A percentile compares a stretch with the other conserved stretches of the same genome.
Evolutionary conservation across 2,329 filamentous ascomycete species (phyloP).

Genomic region (Aaosphaeria pasadenensis): DNA sequence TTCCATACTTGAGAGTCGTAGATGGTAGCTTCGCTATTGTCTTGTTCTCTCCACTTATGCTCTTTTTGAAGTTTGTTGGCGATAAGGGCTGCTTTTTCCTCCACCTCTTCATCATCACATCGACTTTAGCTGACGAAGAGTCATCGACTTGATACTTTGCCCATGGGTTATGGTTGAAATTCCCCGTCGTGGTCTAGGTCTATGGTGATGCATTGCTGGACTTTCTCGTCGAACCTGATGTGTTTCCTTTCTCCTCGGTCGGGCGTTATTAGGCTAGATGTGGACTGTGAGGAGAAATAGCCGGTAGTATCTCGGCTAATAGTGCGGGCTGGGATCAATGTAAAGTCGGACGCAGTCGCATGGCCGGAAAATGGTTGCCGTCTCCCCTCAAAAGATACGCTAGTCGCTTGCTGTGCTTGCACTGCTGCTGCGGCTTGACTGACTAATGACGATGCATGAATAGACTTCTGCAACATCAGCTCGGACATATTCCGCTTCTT

Average conservation of each 20-base stretch:
- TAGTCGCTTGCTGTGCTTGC: conserved; percentile 71
- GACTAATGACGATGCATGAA: conserved; percentile 83
- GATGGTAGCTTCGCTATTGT: conserved; percentile 86
- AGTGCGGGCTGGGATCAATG: conserved; percentile 60
- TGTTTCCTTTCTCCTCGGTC: conserved; percentile 67
- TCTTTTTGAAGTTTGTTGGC: conserved; percentile 55
- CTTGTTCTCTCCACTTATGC: conserved; percentile 65
- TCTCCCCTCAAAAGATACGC: conserved; percentile 41
- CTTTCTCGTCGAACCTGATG: conserved; percentile 95
- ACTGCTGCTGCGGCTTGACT: conserved; percentile 86
- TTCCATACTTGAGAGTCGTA: conserved; percentile 81
- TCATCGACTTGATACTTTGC: conserved; percentile 37
- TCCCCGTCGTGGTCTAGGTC: conserved; percentile 79
- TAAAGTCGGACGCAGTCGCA: conserved; percentile 68
- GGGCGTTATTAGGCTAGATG: conserved; percentile 69
- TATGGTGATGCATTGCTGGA: conserved; percentile 92
- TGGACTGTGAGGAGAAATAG: conserved; percentile 63
- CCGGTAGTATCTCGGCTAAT: conserved; percentile 63
- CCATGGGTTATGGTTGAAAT: conserved; percentile 40
- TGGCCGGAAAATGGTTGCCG: conserved; percentile 56
- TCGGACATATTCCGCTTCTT: conserved; percentile 98
- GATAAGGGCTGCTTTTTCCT: conserved; percentile 49
- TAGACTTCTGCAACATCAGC: conserved; percentile 83
- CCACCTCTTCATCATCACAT: conserved; percentile 77
- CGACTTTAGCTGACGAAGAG: conserved; percentile 67